Base-by-base conservation (phyloP, 108 stramenopile species). In the Conticribra weissflogii region DNA sequence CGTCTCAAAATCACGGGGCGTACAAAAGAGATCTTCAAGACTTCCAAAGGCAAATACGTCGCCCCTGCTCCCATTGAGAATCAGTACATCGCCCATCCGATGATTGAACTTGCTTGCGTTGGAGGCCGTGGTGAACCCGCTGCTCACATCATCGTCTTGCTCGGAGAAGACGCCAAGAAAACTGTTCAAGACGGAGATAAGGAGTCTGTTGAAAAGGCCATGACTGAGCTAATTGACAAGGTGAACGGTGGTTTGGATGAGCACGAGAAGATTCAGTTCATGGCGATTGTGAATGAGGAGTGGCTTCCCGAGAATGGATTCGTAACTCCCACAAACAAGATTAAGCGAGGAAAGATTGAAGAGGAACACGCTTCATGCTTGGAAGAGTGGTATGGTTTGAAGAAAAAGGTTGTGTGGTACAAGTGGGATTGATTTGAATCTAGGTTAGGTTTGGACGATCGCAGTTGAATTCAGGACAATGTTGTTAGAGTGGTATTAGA, bases 1-100 rank as follows among this genome's bases (percentile, higher is more conserved):
- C 88, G 88, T 57, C 86, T 96, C 72, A 90, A 91, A 73, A 92
- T 96, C 53, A 89, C 89, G 24, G 94, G 92, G 24, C 89, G 94
- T 36, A 88, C 87, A 48, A 91, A 91, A 81, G 90, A 91, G 50
- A 88, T 91, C 65, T 91, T 91, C 77, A 91, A 91, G 70, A 91
- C 90, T 52, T 78, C 84, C 46, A 91, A 91, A 69, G 90, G 90
- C 3, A 91, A 91, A 59, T 91, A 91, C 49, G 87, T 91, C 24
- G 87, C 87, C 32, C 90, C 90, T 17, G 87, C 90, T 33, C 90
- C 90, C 9, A 91, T 91, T 63, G 90, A 91, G 44, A 88, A 87
- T 59, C 46, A 73, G 47, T 74, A 83, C 59, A 85, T 88, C 34
- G 66, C 72, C 45, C 66, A 88, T 25, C 61, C 59, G 17, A 53